phyloP scores from a whole-genome alignment of 2,329 filamentous ascomycete species.

The Aspergillus candidus region DNA sequence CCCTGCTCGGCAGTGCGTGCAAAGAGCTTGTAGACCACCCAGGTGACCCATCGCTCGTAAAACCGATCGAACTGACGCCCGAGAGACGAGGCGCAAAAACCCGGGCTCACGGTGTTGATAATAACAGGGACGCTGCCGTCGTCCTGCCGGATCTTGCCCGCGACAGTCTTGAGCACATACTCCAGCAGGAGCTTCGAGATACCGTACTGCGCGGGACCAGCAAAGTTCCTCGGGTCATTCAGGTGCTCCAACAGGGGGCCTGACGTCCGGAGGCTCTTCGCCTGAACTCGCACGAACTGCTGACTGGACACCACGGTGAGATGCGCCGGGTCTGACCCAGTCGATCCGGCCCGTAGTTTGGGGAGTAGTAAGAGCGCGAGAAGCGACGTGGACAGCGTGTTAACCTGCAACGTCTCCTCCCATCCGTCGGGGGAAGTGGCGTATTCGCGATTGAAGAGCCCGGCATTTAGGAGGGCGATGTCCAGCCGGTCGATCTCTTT shows the following conservation, averaged over 20 bases:
- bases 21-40: constrained; percentile 34
- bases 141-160: constrained; percentile 23
- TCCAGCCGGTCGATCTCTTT: constrained; percentile 37
- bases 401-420: constrained; percentile 53
- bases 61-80: constrained; percentile 35
- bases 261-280: constrained; percentile 26
- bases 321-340: constrained; percentile 29
- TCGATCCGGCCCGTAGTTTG: constrained; percentile 35
- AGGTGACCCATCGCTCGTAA: constrained; percentile 29
- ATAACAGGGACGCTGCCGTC: constrained; percentile 36
- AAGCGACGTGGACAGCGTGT: constrained; percentile 51
- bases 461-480: constrained; percentile 43
- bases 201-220: constrained; percentile 32
- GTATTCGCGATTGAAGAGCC: constrained; percentile 37
- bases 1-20: constrained; percentile 41
- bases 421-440: constrained; percentile 39
- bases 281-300: constrained; percentile 30
- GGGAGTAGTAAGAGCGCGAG: constrained; percentile 50
- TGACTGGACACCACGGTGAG: constrained; percentile 43
- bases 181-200: constrained; percentile 41
- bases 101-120: constrained; percentile 42
- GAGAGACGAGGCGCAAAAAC: constrained; percentile 39
- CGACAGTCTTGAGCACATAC: constrained; percentile 37
- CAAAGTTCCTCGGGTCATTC: constrained; percentile 26
- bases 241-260: constrained; percentile 29